A percentile compares a stretch with the other conserved stretches of the same genome.
phyloP scores from a whole-genome alignment of 352 stramenopile genomes.

The Phytophthora sojae region DNA sequence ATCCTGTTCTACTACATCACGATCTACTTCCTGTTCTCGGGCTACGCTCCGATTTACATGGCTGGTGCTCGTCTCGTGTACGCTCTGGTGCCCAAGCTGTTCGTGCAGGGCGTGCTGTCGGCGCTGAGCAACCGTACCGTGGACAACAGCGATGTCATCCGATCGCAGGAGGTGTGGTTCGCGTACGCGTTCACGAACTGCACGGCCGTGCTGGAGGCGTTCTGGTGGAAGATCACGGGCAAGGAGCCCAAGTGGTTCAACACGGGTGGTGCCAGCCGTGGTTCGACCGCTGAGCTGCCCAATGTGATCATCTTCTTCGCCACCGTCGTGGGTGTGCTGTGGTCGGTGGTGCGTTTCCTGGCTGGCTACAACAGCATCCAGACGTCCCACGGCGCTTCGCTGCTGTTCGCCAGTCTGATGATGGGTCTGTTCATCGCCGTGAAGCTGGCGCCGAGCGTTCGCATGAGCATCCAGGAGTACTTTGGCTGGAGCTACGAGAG shows the following conservation, averaged over 20 bases:
- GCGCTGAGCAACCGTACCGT: constrained; percentile 84
- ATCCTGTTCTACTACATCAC: constrained; percentile 89
- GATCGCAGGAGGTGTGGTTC: constrained; percentile 87
- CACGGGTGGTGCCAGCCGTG: constrained; percentile 73
- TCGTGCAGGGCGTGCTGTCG: constrained; percentile 79
- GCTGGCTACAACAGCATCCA: constrained; percentile 79
- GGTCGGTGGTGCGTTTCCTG: constrained; percentile 83
- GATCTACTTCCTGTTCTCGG: constrained; percentile 87
- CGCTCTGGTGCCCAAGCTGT: constrained; percentile 80
- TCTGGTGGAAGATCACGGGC: constrained; percentile 88
- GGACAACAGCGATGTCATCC: constrained; percentile 86
- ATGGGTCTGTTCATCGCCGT: constrained; percentile 86
- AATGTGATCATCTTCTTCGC: constrained; percentile 85
- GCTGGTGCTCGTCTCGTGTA: constrained; percentile 71
- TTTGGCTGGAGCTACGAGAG: constrained; percentile 91
- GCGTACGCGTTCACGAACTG: constrained; percentile 87
- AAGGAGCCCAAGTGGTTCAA: constrained; percentile 86
- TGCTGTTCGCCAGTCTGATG: constrained; percentile 79
- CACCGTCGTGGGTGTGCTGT: constrained; percentile 69
- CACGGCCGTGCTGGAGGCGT: constrained; percentile 73
- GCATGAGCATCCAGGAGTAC: constrained; percentile 91
- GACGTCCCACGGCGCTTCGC: constrained; percentile 75
- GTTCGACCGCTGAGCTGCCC: constrained; percentile 71
- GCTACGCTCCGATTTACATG: constrained; percentile 87
- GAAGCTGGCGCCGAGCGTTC: constrained; percentile 81